phyloP scores from a whole-genome alignment of 2,329 filamentous ascomycete genomes.

The Penicillium nordicum region DNA sequence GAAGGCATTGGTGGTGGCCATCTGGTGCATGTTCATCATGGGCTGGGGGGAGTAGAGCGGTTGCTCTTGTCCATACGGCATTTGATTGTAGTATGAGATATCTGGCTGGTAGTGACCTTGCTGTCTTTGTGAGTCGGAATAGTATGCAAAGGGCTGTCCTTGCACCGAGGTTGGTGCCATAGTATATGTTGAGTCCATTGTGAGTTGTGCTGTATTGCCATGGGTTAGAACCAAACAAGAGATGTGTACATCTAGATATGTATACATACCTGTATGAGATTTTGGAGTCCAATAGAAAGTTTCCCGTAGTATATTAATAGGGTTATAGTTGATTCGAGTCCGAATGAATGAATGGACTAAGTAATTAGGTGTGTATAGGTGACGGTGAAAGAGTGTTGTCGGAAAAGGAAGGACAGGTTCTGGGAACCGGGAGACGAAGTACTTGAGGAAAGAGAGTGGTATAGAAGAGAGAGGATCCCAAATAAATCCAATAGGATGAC shows the following conservation, averaged over 20 bases:
- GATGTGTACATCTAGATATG: background rate
- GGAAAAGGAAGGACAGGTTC: conserved; percentile 38
- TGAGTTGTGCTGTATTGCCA: background rate
- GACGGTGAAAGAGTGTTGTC: conserved; percentile 12
- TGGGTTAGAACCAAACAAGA: background rate
- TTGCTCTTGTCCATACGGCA: conserved; percentile 35
- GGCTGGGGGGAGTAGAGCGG: conserved; percentile 39
- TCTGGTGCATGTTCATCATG: conserved; percentile 46
- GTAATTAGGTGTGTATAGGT: conserved; percentile 26
- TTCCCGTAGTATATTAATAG: conserved; percentile 2
- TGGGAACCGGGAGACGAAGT: conserved; percentile 26
- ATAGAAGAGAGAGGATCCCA: conserved; percentile 26
- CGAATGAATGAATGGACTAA: conserved; percentile 35
- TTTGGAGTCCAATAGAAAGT: background rate
- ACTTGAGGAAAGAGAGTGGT: conserved; percentile 30
- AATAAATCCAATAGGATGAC: conserved; percentile 23
- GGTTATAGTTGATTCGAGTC: background rate
- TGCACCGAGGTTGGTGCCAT: conserved; percentile 53
- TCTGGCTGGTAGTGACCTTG: conserved; percentile 64
- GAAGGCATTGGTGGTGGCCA: conserved; percentile 42
- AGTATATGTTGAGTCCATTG: conserved; percentile 64
- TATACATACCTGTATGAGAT: conserved; percentile 7
- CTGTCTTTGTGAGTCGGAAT: conserved; percentile 75
- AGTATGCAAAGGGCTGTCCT: conserved; percentile 82
- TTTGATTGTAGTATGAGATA: conserved; percentile 43